Evolutionary conservation across 1,284 basidiomycete species (phyloP).

Genomic region (Heterobasidion annosum): DNA sequence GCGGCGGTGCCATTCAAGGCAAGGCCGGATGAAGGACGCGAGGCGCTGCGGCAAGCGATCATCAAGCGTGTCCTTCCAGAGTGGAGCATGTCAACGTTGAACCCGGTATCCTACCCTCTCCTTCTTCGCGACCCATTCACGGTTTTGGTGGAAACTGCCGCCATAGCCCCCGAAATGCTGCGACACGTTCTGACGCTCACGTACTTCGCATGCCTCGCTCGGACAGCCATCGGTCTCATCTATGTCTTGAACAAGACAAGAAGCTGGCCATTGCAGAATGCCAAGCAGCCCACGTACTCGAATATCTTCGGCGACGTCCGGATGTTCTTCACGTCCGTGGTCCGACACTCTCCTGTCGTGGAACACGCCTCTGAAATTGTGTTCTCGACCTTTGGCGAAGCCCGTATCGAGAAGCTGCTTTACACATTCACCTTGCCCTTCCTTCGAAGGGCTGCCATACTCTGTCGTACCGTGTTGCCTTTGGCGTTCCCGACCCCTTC

Average conservation of each 20-base stretch:
- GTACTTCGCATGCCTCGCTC: slow-evolving; percentile 84
- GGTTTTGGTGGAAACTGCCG: slow-evolving; percentile 81
- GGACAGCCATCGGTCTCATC: slow-evolving; percentile 76
- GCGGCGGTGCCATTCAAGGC: slow-evolving; percentile 60
- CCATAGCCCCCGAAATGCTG: slow-evolving; percentile 82
- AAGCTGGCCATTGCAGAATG: slow-evolving; percentile 35
- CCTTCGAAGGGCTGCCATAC: slow-evolving; percentile 83
- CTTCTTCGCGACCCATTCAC: slow-evolving; percentile 84
- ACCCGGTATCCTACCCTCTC: slow-evolving; percentile 69
- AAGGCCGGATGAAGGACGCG: slow-evolving; percentile 58
- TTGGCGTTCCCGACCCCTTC: slow-evolving; percentile 43
- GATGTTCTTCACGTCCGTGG: slow-evolving; percentile 81
- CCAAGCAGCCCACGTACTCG: slow-evolving; percentile 38
- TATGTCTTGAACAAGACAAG: slow-evolving; percentile 69
- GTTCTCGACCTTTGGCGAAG: slow-evolving; percentile 71
- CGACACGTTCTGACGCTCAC: slow-evolving; percentile 77
- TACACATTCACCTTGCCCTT: slow-evolving; percentile 91
- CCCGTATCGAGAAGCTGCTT: slow-evolving; percentile 77
- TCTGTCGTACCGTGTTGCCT: slow-evolving; percentile 73
- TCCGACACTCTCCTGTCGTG: slow-evolving; percentile 70
- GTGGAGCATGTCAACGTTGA: slow-evolving; percentile 76
- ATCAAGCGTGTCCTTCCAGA: slow-evolving; percentile 84
- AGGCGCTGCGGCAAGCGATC: slow-evolving; percentile 74
- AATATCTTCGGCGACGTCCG: slow-evolving; percentile 70
- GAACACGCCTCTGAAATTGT: slow-evolving; percentile 72